phyloP scores from a whole-genome alignment of 805 yeast genomes.

The Spathaspora passalidarum region DNA sequence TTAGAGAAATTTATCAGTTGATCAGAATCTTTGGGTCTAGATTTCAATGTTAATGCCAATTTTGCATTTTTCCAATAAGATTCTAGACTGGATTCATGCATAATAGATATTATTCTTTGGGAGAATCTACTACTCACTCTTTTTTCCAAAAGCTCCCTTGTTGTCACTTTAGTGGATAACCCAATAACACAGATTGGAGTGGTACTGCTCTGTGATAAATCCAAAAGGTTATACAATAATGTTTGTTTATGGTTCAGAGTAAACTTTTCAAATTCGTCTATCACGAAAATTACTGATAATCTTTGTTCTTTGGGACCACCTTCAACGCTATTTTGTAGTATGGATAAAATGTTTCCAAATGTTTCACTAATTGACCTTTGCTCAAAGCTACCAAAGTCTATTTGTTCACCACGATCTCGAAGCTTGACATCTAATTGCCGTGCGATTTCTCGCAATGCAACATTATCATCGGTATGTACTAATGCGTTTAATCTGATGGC shows the following conservation, averaged over 20 bases:
- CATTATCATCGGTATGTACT: conserved; percentile 68
- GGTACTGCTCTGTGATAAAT: conserved; percentile 68
- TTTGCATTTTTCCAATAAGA: conserved; percentile 50
- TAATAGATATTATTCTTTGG: conserved; percentile 66
- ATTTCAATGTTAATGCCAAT: conserved; percentile 31
- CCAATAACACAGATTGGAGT: conserved; percentile 83
- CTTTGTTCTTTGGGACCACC: conserved; percentile 13
- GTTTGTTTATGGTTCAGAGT: conserved; percentile 75
- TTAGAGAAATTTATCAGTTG: conserved; percentile 18
- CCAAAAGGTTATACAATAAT: conserved; percentile 81
- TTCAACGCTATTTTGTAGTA: conserved; percentile 41
- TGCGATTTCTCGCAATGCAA: conserved; percentile 84
- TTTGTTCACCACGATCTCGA: conserved; percentile 9
- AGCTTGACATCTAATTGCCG: conserved; percentile 62
- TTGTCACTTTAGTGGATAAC: conserved; percentile 66
- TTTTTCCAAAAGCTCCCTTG: conserved; percentile 82
- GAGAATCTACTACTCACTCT: conserved; percentile 88
- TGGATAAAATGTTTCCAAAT: conserved; percentile 53
- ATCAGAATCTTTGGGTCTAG: conserved; percentile 15
- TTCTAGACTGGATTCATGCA: conserved; percentile 43
- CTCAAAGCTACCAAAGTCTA: conserved; percentile 34
- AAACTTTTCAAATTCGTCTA: conserved; percentile 84
- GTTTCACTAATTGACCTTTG: conserved; percentile 57
- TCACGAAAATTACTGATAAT: conserved; percentile 67
- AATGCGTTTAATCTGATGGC: conserved; percentile 65